Conservation (phyloP, 2,329 filamentous ascomycete species). For the Aureobasidium sp. region DNA sequence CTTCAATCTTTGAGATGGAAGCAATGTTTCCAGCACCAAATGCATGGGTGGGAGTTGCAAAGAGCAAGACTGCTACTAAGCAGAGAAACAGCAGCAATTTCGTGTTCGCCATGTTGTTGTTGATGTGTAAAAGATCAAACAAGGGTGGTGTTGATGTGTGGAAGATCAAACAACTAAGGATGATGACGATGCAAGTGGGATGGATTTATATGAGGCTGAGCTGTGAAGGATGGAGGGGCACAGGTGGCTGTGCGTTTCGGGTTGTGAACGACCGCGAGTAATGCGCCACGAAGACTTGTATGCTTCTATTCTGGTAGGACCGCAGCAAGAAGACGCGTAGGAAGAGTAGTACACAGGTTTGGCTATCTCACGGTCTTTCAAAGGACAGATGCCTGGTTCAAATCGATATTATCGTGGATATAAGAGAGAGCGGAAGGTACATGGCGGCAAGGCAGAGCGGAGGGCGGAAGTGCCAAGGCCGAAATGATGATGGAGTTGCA, state of each 20-base stretch:
- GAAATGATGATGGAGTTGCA: constrained; percentile 7
- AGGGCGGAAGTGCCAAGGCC: background rate
- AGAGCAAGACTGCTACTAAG: constrained; percentile 37
- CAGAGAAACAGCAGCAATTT: constrained; percentile 13
- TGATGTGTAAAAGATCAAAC: background rate
- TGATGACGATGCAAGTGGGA: background rate
- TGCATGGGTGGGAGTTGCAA: constrained; percentile 60
- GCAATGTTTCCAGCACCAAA: constrained; percentile 90
- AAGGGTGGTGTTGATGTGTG: no score
- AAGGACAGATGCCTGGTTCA: no score
- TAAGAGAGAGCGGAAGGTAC: background rate
- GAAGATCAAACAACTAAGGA: background rate
- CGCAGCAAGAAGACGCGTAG: no score
- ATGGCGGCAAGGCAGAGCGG: background rate
- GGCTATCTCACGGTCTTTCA: background rate
- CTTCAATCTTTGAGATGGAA: constrained; percentile 69
- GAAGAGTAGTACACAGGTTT: background rate
- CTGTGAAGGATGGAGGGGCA: background rate
- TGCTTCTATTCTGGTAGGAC: no score
- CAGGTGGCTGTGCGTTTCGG: constrained; percentile 5
- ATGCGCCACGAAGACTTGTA: background rate
- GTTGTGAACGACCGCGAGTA: background rate
- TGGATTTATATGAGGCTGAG: background rate
- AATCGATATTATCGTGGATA: no score
- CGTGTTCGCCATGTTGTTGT: constrained; percentile 15